Evolutionary conservation across 495 filamentous ascomycete genomes (phyloP), one percentile per base, ranked within the genome.

Genomic region (Hypoxylon lienhwacheense): DNA sequence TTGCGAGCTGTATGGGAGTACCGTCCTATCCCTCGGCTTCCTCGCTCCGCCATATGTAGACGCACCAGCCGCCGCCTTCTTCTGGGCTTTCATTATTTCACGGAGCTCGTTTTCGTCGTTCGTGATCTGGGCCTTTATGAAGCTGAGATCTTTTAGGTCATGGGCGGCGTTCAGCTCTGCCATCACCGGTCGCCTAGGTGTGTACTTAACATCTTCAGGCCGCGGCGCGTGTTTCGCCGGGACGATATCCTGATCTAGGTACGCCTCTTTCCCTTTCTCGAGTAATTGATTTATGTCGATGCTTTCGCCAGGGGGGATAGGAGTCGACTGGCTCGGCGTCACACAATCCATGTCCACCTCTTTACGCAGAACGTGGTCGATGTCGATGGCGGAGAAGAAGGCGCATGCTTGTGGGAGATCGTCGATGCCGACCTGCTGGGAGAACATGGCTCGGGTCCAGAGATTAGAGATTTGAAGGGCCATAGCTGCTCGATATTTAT

Each of bases 271-370:
- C 15, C 85, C 86, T 65, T 86, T 90, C 2, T 79, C 77, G 7
- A 97, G 76, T 2, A 98, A 80, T 26, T 84, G 70, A 11, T 66
- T 55, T 37, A 98, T 96, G 65, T 91, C 89, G 15, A 97, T 61
- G 47, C 80, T 88, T 72, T 97, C 91, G 22, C 93, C 93, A 5
- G 84, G 88, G 0, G 88, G 82, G 40, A 98, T 97, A 28, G 82
- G 80, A 17, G 78, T 70, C 0, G 81, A 83, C 63, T 97, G 88
- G 29, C 86, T 91, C 6, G 95, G 93, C 1, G 93, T 98, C 37
- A 96, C 69, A 66, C 93, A 98, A 64, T 96, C 88, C 89, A 98
- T 95, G 65, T 97, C 85, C 14, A 98, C 95, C 64, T 98, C 93
- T 67, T 98, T 98, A 26, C 93, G 85, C 11, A 98, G 79, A 6